A percentile compares a stretch with the other conserved stretches of the same genome.
Evolutionary conservation across 768 basidiomycete species (phyloP).

Genomic region (Tylopilus balloui): DNA sequence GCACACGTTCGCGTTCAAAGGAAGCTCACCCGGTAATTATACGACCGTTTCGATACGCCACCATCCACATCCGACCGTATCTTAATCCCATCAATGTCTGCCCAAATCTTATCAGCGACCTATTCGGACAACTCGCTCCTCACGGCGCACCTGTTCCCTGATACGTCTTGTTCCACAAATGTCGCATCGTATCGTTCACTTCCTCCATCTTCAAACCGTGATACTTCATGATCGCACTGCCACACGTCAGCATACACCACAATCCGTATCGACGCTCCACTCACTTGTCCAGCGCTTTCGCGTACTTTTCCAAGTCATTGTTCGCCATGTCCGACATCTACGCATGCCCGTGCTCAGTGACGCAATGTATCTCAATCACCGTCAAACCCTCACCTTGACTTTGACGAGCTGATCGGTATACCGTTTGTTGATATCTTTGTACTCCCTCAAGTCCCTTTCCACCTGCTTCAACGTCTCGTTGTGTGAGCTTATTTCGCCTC

Average conservation of each 20-base stretch:
- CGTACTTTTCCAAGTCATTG: conserved; percentile 95
- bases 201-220: conserved; percentile 98
- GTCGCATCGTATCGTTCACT: conserved; percentile 96
- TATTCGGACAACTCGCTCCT: background rate
- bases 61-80: conserved; percentile 94
- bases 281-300: conserved; percentile 94
- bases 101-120: conserved; percentile 10
- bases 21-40: conserved; percentile 85
- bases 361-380: background rate
- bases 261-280: conserved; percentile 20
- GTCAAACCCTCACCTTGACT: conserved; percentile 67
- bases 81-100: conserved; percentile 97
- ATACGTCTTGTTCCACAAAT: conserved; percentile 98
- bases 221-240: conserved; percentile 97
- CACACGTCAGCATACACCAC: conserved; percentile 13
- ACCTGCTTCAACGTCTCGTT: conserved; percentile 60
- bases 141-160: conserved; percentile 81
- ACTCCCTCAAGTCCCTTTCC: conserved; percentile 75
- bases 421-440: conserved; percentile 77
- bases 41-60: conserved; percentile 82
- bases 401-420: conserved; percentile 90
- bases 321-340: conserved; percentile 99
- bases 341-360: background rate
- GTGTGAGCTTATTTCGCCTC: conserved; percentile 77
- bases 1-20: conserved; percentile 1